Conservation (phyloP, 176 grass and related monocot species). For the Avena insularis region DNA sequence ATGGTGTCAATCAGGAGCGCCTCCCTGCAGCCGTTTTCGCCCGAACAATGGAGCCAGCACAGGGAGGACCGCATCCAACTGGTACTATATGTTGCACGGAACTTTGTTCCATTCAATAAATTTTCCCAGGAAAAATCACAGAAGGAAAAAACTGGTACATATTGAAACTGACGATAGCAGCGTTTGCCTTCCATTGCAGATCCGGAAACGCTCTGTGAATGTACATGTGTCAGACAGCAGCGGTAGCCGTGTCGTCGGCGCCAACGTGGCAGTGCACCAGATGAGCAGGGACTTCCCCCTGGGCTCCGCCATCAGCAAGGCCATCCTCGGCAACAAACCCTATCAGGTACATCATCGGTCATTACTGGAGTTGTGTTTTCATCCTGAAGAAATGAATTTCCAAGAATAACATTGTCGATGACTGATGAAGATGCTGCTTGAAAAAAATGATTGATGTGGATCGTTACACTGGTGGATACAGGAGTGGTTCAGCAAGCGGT, state of each 20-base stretch:
- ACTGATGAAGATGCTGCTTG: not conserved
- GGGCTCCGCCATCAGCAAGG: conserved; percentile 70
- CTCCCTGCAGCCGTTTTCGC: conserved; percentile 71
- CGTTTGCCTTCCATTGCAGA: conserved; percentile 32
- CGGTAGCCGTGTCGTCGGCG: conserved; percentile 54
- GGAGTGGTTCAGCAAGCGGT: conserved; percentile 73
- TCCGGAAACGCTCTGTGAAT: conserved; percentile 62
- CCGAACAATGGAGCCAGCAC: conserved; percentile 78
- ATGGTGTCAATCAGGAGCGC: conserved; percentile 66
- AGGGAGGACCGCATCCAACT: conserved; percentile 65
- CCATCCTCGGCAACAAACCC: conserved; percentile 57
- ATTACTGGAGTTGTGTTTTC: not conserved
- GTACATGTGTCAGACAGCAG: conserved; percentile 62
- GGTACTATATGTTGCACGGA: conserved; percentile 24
- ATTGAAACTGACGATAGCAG: not conserved
- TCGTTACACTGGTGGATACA: conserved; percentile 34
- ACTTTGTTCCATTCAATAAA: not conserved
- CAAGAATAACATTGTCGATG: not conserved
- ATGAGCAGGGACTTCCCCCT: conserved; percentile 72
- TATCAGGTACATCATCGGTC: conserved; percentile 51
- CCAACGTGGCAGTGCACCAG: conserved; percentile 59
- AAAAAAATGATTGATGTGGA: too few relatives aligned
- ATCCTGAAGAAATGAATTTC: not conserved
- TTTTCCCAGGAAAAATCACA: not conserved
- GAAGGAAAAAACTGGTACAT: not conserved